A percentile compares a stretch with the other conserved stretches of the same genome.
These are phyloP conservation scores for Immersiella caudata DNA, from an alignment of 495 filamentous ascomycete genomes.

Conservation along the genomic window DNA sequence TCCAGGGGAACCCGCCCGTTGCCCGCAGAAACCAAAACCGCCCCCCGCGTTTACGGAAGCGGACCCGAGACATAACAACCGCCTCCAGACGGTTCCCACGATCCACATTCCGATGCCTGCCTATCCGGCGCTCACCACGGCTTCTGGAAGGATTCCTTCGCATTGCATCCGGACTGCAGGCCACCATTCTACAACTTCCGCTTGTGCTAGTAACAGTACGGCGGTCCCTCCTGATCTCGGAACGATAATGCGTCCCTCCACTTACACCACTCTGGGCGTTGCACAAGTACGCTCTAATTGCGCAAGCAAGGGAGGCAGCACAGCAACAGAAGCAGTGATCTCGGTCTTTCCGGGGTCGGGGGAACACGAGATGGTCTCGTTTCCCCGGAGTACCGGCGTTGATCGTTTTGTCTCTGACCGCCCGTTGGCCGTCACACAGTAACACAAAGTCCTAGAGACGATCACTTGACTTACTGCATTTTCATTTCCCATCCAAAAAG, in stretches of 20 bases:
- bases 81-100: not conserved
- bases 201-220: not conserved
- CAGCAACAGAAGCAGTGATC: not conserved
- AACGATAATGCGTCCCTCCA: not conserved
- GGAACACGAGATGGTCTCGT: not conserved
- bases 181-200: not conserved
- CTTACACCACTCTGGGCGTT: not conserved
- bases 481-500: not conserved
- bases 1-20: not conserved
- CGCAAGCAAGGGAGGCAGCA: not conserved
- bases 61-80: not conserved
- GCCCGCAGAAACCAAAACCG: not conserved
- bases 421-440: not conserved
- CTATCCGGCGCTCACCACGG: not conserved
- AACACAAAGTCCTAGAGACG: not conserved
- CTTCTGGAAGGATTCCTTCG: conserved; percentile 21
- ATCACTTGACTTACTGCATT: not conserved
- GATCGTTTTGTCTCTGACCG: conserved; percentile 5
- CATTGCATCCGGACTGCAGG: not conserved
- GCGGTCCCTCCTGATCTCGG: not conserved
- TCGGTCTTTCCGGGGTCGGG: conserved; percentile 8
- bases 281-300: conserved; percentile 1
- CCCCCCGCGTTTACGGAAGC: not conserved
- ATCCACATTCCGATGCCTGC: not conserved
- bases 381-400: conserved; percentile 4